phyloP scores from a whole-genome alignment of 495 filamentous ascomycete species.

The Aspergillus asperescens region DNA sequence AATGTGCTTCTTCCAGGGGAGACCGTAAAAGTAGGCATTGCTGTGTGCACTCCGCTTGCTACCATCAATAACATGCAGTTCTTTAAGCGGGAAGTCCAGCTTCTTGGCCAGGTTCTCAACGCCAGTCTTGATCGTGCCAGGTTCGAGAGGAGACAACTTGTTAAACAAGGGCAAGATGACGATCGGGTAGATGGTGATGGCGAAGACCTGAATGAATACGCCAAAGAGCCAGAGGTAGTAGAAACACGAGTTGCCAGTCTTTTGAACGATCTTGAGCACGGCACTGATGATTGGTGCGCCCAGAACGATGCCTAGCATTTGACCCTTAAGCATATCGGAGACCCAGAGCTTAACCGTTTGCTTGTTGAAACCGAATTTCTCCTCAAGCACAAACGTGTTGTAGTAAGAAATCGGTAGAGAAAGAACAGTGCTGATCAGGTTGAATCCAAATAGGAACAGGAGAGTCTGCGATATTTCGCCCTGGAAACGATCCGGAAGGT shows the following conservation, averaged over 20 bases:
- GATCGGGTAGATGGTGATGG: constrained; percentile 94
- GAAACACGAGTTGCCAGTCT: constrained; percentile 88
- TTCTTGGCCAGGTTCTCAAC: constrained; percentile 81
- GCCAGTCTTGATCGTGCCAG: constrained; percentile 77
- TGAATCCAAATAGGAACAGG: constrained; percentile 84
- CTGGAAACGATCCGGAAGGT: constrained; percentile 69
- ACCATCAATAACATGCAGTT: constrained; percentile 93
- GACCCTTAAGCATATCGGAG: constrained; percentile 86
- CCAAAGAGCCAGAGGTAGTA: constrained; percentile 96
- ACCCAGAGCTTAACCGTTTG: constrained; percentile 86
- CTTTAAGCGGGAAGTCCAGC: constrained; percentile 83
- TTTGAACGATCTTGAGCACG: constrained; percentile 85
- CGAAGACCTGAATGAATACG: constrained; percentile 80
- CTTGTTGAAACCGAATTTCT: constrained; percentile 99
- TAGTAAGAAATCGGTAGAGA: constrained; percentile 82
- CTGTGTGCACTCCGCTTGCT: constrained; percentile 96
- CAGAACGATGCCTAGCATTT: constrained; percentile 71
- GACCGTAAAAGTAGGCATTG: constrained; percentile 97
- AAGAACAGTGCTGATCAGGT: constrained; percentile 68
- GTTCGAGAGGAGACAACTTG: constrained; percentile 88
- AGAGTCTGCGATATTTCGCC: constrained; percentile 94
- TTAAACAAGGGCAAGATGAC: constrained; percentile 95
- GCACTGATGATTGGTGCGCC: constrained; percentile 82
- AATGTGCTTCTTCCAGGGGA: constrained; percentile 99
- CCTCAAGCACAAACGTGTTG: constrained; percentile 90